These are phyloP conservation scores for Geotrichum aggregatum DNA, from an alignment of 1,139 yeast species.

Conservation along the genomic window DNA sequence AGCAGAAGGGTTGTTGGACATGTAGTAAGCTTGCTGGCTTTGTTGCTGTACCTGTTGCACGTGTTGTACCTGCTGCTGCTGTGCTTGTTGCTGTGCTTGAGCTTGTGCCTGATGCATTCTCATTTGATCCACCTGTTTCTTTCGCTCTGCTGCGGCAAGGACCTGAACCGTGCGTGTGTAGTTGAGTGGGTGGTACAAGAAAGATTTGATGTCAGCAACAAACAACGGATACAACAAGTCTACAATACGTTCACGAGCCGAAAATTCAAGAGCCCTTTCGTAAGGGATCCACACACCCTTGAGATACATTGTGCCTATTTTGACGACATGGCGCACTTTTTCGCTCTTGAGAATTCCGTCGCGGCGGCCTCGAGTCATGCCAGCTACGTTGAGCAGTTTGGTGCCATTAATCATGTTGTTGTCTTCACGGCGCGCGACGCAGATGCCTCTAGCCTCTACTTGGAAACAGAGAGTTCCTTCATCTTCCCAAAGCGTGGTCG, in stretches of 20 bases:
- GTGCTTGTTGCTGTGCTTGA: slow-evolving; percentile 19
- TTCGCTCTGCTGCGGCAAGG: slow-evolving; percentile 38
- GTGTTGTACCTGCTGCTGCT: slow-evolving; percentile 1
- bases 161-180: slow-evolving; percentile 39
- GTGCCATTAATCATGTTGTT: slow-evolving; percentile 54
- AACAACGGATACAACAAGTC: slow-evolving; percentile 83
- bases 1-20: slow-evolving; percentile 19
- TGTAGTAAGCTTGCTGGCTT: slow-evolving; percentile 9
- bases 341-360: slow-evolving; percentile 91
- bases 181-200: slow-evolving; percentile 35
- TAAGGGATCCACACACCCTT: slow-evolving; percentile 98
- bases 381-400: slow-evolving; percentile 52
- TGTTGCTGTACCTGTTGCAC: background rate
- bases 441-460: slow-evolving; percentile 46
- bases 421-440: slow-evolving; percentile 52
- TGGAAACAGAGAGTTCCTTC: slow-evolving; percentile 90
- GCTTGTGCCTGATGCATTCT: slow-evolving; percentile 25
- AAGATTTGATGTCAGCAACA: slow-evolving; percentile 57
- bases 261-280: slow-evolving; percentile 86
- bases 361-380: slow-evolving; percentile 60
- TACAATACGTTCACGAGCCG: slow-evolving; percentile 81
- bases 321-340: slow-evolving; percentile 84
- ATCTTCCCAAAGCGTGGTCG: slow-evolving; percentile 97
- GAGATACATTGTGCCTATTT: slow-evolving; percentile 93
- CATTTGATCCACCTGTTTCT: slow-evolving; percentile 31